Evolutionary conservation across 2,329 filamentous ascomycete genomes (phyloP).

Genomic region (Nothophoma quercina): DNA sequence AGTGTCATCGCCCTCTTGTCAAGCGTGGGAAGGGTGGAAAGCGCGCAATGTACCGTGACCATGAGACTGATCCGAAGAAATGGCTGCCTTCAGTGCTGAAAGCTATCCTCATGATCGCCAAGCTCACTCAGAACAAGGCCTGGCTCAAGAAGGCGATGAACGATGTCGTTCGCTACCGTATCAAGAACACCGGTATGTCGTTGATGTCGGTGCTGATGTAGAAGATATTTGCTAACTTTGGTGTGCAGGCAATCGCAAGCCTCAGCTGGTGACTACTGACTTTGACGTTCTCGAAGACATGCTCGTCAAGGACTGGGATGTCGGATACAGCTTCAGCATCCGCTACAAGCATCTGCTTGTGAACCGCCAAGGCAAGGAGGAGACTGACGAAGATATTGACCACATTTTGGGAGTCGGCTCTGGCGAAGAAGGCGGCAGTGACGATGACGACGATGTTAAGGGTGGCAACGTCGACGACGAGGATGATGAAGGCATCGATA

Average conservation of each 20-base stretch:
- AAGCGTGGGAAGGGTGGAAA: constrained; percentile 29
- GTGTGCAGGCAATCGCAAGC: constrained; percentile 36
- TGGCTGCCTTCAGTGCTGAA: constrained; percentile 41
- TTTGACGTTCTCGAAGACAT: constrained; percentile 47
- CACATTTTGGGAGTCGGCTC: constrained; percentile 24
- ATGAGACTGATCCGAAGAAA: constrained; percentile 39
- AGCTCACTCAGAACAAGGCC: constrained; percentile 30
- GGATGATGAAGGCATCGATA: constrained; percentile 9
- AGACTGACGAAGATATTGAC: constrained; percentile 33
- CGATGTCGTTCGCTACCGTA: constrained; percentile 40
- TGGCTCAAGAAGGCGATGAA: constrained; percentile 36
- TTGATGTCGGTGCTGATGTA: too few relatives aligned
- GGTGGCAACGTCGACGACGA: not conserved
- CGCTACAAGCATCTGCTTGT: constrained; percentile 43
- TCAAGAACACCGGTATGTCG: constrained; percentile 32
- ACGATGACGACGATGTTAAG: constrained; percentile 9
- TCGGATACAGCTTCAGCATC: constrained; percentile 33
- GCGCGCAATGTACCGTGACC: constrained; percentile 26
- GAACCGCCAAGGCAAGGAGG: constrained; percentile 25
- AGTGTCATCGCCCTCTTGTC: constrained; percentile 37
- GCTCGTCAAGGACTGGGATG: constrained; percentile 34
- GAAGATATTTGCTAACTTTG: not conserved
- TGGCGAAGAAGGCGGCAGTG: constrained; percentile 14
- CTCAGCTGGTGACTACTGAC: constrained; percentile 42
- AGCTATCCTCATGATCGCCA: constrained; percentile 34